These are phyloP conservation scores for Phytophthora nicotianae DNA, from an alignment of 352 stramenopile species.

Conservation along the genomic window DNA sequence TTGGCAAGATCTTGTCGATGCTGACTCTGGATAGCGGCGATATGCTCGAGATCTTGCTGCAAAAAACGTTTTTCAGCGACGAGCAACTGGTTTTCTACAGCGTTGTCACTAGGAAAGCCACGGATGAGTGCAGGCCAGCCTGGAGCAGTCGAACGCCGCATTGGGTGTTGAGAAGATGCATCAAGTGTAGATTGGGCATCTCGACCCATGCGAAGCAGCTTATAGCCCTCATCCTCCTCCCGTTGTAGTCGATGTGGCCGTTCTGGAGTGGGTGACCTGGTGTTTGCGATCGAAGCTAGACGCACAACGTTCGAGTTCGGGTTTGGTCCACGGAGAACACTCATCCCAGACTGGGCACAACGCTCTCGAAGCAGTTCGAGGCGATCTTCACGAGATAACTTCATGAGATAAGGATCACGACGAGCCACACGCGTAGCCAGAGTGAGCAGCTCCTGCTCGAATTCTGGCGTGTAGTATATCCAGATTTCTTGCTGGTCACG, in stretches of 20 bases:
- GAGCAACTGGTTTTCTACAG: conserved; percentile 55
- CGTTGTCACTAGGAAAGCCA: conserved; percentile 52
- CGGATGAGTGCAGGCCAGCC: conserved; percentile 50
- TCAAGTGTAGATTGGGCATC: conserved; percentile 30
- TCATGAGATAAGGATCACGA: conserved; percentile 73
- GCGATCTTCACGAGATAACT: conserved; percentile 45
- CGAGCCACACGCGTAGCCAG: conserved; percentile 53
- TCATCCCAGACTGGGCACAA: conserved; percentile 57
- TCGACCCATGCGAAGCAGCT: conserved; percentile 19
- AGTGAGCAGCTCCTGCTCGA: conserved; percentile 62
- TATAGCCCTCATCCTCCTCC: conserved; percentile 33
- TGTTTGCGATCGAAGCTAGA: conserved; percentile 17
- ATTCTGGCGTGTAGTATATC: conserved; percentile 72
- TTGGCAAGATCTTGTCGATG: conserved; percentile 25
- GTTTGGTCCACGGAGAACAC: conserved; percentile 57
- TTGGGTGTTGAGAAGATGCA: conserved; percentile 1
- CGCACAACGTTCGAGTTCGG: conserved; percentile 34
- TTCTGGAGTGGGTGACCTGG: conserved; percentile 1
- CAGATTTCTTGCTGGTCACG: conserved; percentile 66
- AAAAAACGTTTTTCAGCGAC: conserved; percentile 67
- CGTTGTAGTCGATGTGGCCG: conserved; percentile 6
- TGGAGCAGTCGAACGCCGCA: background rate
- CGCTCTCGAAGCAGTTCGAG: conserved; percentile 53
- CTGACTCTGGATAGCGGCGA: conserved; percentile 30
- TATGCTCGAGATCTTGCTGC: conserved; percentile 54